Conservation (phyloP, 352 stramenopile species). For the Phytophthora cactorum region DNA sequence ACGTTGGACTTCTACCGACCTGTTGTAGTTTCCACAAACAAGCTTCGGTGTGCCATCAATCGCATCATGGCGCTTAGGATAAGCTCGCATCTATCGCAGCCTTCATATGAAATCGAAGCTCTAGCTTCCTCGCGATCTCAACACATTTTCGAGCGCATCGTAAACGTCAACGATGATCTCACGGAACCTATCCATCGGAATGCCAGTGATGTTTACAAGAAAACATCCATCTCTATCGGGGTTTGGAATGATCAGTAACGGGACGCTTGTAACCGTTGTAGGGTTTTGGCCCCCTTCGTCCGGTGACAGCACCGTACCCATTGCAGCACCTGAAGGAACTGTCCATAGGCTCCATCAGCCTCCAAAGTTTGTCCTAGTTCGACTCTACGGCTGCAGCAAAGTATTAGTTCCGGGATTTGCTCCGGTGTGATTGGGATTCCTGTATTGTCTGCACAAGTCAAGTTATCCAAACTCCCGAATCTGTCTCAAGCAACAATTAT, state of each 20-base stretch:
- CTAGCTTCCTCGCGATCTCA: neutral
- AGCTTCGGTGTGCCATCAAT: neutral
- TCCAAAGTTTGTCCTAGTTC: too few species aligned
- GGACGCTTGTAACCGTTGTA: neutral
- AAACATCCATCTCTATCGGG: neutral
- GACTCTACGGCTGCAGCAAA: too few species aligned
- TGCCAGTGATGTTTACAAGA: neutral
- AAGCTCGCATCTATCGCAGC: neutral
- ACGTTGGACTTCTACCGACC: slow-evolving; percentile 1
- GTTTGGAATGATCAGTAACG: too few species aligned
- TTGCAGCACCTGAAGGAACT: neutral
- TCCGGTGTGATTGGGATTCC: neutral
- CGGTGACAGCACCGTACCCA: neutral
- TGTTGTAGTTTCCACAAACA: slow-evolving; percentile 11
- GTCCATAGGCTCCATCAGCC: too few species aligned
- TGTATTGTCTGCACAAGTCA: neutral
- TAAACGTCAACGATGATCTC: neutral
- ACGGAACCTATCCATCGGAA: neutral
- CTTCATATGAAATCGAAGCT: neutral
- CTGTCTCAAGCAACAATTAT: neutral
- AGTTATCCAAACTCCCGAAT: neutral
- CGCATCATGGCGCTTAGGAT: neutral
- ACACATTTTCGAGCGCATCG: neutral
- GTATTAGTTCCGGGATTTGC: neutral
- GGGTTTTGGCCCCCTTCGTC: neutral